Conservation (phyloP, 805 yeast genomes). For the Kodamaea fukazawae region DNA sequence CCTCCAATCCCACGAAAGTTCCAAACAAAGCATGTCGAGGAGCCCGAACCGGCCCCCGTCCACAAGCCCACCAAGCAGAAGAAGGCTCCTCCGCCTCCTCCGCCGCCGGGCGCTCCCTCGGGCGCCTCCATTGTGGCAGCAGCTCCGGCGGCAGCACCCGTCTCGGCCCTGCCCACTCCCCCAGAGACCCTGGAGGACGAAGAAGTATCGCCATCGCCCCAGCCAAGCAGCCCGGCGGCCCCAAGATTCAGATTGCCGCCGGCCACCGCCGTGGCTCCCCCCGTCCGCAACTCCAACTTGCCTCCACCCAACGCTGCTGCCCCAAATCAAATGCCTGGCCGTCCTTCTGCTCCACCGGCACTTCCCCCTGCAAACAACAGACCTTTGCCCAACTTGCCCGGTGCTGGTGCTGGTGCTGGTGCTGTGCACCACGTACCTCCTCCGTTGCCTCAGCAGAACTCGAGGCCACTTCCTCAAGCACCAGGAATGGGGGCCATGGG, state of each 20-base stretch:
- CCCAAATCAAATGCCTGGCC: slow-evolving; percentile 16
- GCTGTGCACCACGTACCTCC: slow-evolving; percentile 3
- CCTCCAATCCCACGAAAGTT: slow-evolving; percentile 76
- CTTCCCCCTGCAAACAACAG: slow-evolving; percentile 21
- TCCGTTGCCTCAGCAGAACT: slow-evolving; percentile 17
- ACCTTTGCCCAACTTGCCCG: slow-evolving; percentile 11
- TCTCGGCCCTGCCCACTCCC: slow-evolving; percentile 7
- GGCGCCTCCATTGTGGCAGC: slow-evolving; percentile 12
- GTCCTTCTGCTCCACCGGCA: slow-evolving; percentile 10
- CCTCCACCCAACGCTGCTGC: slow-evolving; percentile 19
- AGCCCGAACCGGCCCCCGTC: neutral
- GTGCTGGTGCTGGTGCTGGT: neutral
- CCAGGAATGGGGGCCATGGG: slow-evolving; percentile 5
- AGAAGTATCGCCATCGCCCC: slow-evolving; percentile 11
- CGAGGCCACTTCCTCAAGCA: slow-evolving; percentile 16
- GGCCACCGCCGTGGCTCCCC: slow-evolving; percentile 28
- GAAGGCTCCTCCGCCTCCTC: slow-evolving; percentile 44
- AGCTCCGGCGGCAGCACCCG: slow-evolving; percentile 10
- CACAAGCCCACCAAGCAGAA: slow-evolving; percentile 23
- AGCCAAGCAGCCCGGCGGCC: slow-evolving; percentile 15
- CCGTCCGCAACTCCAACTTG: slow-evolving; percentile 19
- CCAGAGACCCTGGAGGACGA: neutral
- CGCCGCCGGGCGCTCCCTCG: slow-evolving; percentile 16
- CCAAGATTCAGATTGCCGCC: slow-evolving; percentile 39
- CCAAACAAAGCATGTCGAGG: slow-evolving; percentile 29